Conservation (phyloP, 345 rosid genomes). For the Eucalyptus erythrocorys region DNA sequence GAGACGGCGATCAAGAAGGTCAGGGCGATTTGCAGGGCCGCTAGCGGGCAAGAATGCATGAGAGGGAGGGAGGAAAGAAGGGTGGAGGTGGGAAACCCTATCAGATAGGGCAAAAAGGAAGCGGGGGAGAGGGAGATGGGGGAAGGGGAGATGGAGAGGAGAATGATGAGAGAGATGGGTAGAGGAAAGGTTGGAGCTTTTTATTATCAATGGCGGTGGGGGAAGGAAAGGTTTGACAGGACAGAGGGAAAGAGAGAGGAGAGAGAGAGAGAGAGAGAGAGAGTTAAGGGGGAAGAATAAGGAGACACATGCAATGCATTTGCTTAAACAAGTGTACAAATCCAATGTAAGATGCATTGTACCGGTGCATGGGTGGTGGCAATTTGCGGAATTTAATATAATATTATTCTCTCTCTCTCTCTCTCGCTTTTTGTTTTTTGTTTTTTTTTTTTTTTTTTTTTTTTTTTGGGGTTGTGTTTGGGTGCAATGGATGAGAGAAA, state of each 20-base stretch:
- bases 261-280: neutral
- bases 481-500: neutral
- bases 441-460: neutral
- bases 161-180: neutral
- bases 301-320: neutral
- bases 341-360: neutral
- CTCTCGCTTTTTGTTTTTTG: neutral
- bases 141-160: neutral
- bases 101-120: neutral
- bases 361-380: neutral
- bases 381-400: neutral
- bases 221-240: neutral
- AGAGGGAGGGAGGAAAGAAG: neutral
- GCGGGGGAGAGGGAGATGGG: neutral
- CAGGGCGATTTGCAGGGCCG: neutral
- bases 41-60: neutral
- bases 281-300: neutral
- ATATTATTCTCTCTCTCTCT: neutral
- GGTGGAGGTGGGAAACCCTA: neutral
- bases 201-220: neutral
- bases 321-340: neutral
- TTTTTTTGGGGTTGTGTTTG: neutral
- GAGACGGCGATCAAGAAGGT: neutral
- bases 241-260: neutral
- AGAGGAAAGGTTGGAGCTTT: neutral